Evolutionary conservation across 2,329 filamentous ascomycete species (phyloP), one percentile per base, ranked within the genome.

Genomic region (Colletotrichum viniferum): DNA sequence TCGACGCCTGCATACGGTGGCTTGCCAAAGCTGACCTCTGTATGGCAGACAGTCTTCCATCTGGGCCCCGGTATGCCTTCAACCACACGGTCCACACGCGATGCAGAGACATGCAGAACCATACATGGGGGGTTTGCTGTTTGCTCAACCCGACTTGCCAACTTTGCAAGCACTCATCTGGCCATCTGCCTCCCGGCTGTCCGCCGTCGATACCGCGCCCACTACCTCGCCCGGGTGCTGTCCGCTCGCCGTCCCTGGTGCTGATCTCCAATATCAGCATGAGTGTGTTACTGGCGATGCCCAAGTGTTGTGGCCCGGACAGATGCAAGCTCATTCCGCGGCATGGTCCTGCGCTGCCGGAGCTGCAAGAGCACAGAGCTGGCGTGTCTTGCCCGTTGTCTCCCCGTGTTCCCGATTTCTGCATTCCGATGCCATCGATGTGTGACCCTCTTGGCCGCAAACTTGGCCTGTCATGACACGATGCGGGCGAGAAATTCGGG

Each of bases 1-100:
- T 78, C 80, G 79, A 79, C 79, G 79, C 79, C 58, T 80, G 81
- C 80, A 73, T 76, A 48, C 26, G 52, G 64, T 70, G 73, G 73
- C 73, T 76, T 77, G 48, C 64, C 76, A 73, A 58, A 28, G 78
- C 72, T 67, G 69, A 55, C 21, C 56, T 73, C 43, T 69, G 56
- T 55, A 48, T 75, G 73, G 70, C 52, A 38, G 73, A 52, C 61
- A 28, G 48, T 32, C 30, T 63, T 24, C 66, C 61, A 36, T 66
- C 55, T 38, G 61, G n/a, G 63, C 16, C 63, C 66, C 69, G 56
- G 66, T 60, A 56, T 78, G 68, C 78, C 76, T 73, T 79, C 70
- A 74, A 56, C 76, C 72, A 75, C 72, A 70, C 70, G 75, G 70
- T 64, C 68, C 73, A 71, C 78, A 77, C 77, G 77, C 79, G 76